Base-by-base conservation (phyloP, 257 asterid species). In the Apocynum venetum region DNA sequence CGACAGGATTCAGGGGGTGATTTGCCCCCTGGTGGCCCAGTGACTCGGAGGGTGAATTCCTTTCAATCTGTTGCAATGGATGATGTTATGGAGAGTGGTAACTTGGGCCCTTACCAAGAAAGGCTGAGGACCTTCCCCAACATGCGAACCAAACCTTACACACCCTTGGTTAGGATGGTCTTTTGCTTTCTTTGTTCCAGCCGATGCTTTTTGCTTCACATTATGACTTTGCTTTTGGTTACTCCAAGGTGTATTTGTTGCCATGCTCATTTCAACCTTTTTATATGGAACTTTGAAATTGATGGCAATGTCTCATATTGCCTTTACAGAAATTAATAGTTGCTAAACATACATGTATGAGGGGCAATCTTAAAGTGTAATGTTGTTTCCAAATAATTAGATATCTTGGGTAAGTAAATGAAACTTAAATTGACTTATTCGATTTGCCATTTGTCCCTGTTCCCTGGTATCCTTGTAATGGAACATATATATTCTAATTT, bases 1-100 rank as follows among this genome's bases (percentile, higher is more conserved):
- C 93, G 89, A 82, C 88, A 84, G 72, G 91, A 90, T 83, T 90
- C 93, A n/a, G 97, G 97, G 94, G 97, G 92, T 85, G 94, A 93
- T 83, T 86, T 95, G 91, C 94, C 96, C 96, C 91, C 81, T 79
- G 80, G 85, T 80, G 90, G 91, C 77, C 93, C 95, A 11, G 88
- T 89, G 53, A 89, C 91, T 63, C 88, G 91, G 84, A 87, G 98
- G 92, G 89, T 86, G 77, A 91, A 90, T 83, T 89, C 94, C 82
- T 96, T 88, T 84, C 94, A 93, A 84, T 79, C 95, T 49, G 88
- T 90, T 72, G 82, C 93, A 51, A 96, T 93, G 99, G 97, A 96
- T 79, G 97, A 88, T 70, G 96, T 87, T 77, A 81, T 96, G 90
- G 99, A 96, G 83, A 88, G 89, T 77, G 97, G 97, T 59, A 86